A percentile compares a stretch with the other conserved stretches of the same genome.
Evolutionary conservation across 1,139 yeast genomes (phyloP).

Genomic region (Debaryomycetaceae sp.): DNA sequence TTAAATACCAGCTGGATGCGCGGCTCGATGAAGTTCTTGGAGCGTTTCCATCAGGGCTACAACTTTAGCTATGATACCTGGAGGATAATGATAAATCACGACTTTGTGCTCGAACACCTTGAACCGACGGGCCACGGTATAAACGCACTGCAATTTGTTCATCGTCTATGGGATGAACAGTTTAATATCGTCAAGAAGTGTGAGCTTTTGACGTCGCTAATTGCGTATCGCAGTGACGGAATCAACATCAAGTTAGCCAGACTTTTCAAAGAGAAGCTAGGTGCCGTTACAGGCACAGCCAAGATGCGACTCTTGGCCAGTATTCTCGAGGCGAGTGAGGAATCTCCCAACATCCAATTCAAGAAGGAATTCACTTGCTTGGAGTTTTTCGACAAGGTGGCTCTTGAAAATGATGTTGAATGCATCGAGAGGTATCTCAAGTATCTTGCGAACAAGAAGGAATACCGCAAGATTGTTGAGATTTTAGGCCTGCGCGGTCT

Average conservation of each 20-base stretch:
- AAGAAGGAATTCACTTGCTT: conserved; percentile 3
- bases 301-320: conserved; percentile 1
- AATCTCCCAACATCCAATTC: conserved; percentile 14
- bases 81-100: conserved; percentile 20
- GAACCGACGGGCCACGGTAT: conserved; percentile 9
- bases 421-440: background rate
- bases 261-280: conserved; percentile 6
- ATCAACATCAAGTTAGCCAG: conserved; percentile 16
- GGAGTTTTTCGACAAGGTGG: conserved; percentile 1
- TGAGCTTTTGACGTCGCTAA: conserved; percentile 10
- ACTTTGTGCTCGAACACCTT: conserved; percentile 15
- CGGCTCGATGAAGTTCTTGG: conserved; percentile 19
- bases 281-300: conserved; percentile 3
- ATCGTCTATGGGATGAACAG: conserved; percentile 14
- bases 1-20: conserved; percentile 19
- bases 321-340: conserved; percentile 7
- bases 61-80: conserved; percentile 24
- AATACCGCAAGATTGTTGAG: background rate
- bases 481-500: no score
- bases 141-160: conserved; percentile 13
- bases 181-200: conserved; percentile 8
- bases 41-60: conserved; percentile 18
- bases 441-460: background rate
- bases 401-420: background rate
- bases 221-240: conserved; percentile 18